Base-by-base conservation (phyloP, 2,329 filamentous ascomycete genomes). In the Pyricularia sp. region DNA sequence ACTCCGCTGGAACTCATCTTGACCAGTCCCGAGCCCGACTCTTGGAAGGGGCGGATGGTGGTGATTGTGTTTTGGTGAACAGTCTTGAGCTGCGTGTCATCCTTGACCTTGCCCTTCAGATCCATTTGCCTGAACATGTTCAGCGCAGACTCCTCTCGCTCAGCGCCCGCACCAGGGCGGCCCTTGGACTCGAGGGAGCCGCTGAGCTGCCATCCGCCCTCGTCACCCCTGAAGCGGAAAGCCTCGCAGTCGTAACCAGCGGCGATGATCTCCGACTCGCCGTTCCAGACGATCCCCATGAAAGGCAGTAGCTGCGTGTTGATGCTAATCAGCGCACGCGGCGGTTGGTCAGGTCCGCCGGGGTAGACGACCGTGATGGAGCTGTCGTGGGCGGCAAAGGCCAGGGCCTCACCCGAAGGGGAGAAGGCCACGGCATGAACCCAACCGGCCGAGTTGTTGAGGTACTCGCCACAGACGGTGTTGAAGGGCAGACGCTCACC, bases 91-190 rank as follows among this genome's bases (percentile, higher is more conserved):
- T 96, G 90, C 4, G 93, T 97, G 75, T 97, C 93, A 72, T 96
- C 92, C 73, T 91, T 91, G 65, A 82, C 80, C 78, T 96, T 96
- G 68, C 94, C 94, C 82, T 94, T 96, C 69, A 99, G 82, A 77
- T 99, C 94, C 94, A 99, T 97, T 80, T 97, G 93, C 72, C 87
- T 86, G 80, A 99, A 99, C 91, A 97, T 96, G 77, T 97, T 96
- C 75, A 97, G 80, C 28, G 94, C 94, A 69, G 90, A 94, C 75
- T 97, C 94, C 77, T 97, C 94, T 35, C 89, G 84, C 19, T 55
- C 49, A 66, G 80, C 79, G 57, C 84, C 88, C 9, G 61, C 33
- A 26, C 53, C 53, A 31, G 82, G 80, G 5, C 82, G 79, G 62
- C 84, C 81, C 77, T 93, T 92, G 62, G 81, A 80, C 78, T 97